Conservation (phyloP, 2,329 filamentous ascomycete species). For the Penicillium sp. region DNA sequence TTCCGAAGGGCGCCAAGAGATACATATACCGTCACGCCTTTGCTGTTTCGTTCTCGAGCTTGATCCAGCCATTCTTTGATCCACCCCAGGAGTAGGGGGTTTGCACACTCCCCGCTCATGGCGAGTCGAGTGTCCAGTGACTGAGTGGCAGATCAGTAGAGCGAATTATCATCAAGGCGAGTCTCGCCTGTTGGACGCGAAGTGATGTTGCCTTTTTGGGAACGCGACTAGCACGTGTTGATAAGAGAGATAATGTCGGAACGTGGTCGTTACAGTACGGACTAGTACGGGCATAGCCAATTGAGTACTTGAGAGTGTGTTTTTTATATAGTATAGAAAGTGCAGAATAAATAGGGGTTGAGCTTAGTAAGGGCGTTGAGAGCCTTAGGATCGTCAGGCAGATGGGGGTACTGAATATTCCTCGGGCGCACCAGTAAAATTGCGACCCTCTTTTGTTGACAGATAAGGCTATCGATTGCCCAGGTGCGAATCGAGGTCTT, state of each 20-base stretch:
- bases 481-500: too few species aligned
- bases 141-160: neutral
- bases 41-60: slow-evolving; percentile 60
- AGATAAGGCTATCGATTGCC: too few species aligned
- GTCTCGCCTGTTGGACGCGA: slow-evolving; percentile 7
- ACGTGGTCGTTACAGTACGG: too few species aligned
- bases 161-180: neutral
- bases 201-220: slow-evolving; percentile 15
- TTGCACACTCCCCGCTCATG: slow-evolving; percentile 47
- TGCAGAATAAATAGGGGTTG: too few species aligned
- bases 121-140: neutral
- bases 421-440: too few species aligned
- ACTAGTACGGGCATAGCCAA: too few species aligned
- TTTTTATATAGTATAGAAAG: too few species aligned
- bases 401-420: too few species aligned
- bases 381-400: too few species aligned
- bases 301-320: too few species aligned
- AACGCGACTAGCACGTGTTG: slow-evolving; percentile 9
- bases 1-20: neutral
- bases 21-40: slow-evolving; percentile 50
- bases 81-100: slow-evolving; percentile 63
- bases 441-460: too few species aligned
- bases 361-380: too few species aligned
- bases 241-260: neutral
- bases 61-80: slow-evolving; percentile 68